Evolutionary conservation across 202 grass and related monocot species (phyloP), one percentile per base, ranked within the genome.

Genomic region (Setaria italica): DNA sequence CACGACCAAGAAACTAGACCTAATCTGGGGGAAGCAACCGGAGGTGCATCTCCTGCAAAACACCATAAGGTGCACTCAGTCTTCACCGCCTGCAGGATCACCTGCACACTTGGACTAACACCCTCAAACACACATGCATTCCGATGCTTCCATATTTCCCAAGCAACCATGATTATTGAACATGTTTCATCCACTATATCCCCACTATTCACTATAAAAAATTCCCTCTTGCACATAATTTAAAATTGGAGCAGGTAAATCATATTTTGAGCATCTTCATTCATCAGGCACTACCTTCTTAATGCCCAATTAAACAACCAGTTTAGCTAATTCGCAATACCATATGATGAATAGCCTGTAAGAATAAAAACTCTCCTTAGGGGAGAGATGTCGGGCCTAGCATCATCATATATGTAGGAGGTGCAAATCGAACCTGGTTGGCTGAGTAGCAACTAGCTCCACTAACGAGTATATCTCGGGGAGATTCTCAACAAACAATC

Each of bases 261-360:
- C 19, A 35, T 83, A 59, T 12, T n/a, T 13, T 37, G 68, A 25
- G 57, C 42, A 73, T 72, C 67, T 82, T 50, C 41, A 46, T 60
- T 82, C 55, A 82, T 16, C 43, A 58, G 35, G 4, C 55, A 81
- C n/a, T 45, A 54, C 56, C 65, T 81, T 30, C 35, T 57, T n/a
- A 2, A 57, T 70, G 50, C 42, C 5, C 42, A 82, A 39, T 82
- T 82, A 30, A 48, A 74, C 48, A 74, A 74, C 17, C 64, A 82
- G 35, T 59, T 12, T 49, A 59, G 35, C 46, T 39, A 14, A 50
- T 64, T 80, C 32, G 37, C 13, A 67, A 50, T 79, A 43, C 63
- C 16, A 43, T 65, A 79, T 43, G 51, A 80, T 54, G 78, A 67
- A 11, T 67, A 39, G 50, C 66, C 45, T 53, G 17, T 51, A 51